These are phyloP conservation scores for Sugiyamaella grinbergsii DNA, from an alignment of 1,139 yeast species.

Conservation along the genomic window DNA sequence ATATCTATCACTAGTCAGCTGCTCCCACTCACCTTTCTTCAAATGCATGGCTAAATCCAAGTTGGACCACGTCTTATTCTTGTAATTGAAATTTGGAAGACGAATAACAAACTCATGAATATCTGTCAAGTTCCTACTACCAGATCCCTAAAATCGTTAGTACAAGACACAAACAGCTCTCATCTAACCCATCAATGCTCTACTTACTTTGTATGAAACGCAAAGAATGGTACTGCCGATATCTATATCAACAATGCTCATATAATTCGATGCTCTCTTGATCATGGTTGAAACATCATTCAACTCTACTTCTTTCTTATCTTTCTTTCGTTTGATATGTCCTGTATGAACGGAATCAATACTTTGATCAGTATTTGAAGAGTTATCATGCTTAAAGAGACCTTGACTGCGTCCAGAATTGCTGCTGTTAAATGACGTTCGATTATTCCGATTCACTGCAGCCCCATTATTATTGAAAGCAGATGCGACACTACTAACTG, in stretches of 20 bases:
- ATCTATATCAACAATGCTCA: slow-evolving; percentile 62
- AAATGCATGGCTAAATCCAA: slow-evolving; percentile 68
- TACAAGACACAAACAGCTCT: not conserved
- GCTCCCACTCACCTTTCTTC: slow-evolving; percentile 46
- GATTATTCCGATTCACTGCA: slow-evolving; percentile 8
- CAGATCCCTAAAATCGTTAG: slow-evolving; percentile 52
- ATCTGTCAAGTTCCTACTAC: slow-evolving; percentile 65
- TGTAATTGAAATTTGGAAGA: slow-evolving; percentile 65
- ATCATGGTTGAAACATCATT: slow-evolving; percentile 61
- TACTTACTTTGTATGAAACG: slow-evolving; percentile 60
- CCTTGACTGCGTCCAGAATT: slow-evolving; percentile 4
- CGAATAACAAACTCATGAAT: slow-evolving; percentile 67
- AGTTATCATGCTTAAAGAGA: slow-evolving; percentile 20
- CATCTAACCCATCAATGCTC: not conserved
- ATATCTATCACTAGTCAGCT: not conserved
- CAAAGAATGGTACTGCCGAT: slow-evolving; percentile 57
- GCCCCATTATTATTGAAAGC: slow-evolving; percentile 5
- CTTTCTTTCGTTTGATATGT: slow-evolving; percentile 15
- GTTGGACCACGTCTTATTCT: slow-evolving; percentile 74
- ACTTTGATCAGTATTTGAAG: slow-evolving; percentile 17
- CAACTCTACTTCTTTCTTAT: slow-evolving; percentile 34
- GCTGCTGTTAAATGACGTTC: slow-evolving; percentile 19
- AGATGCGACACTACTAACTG: slow-evolving; percentile 16
- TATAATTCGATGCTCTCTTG: slow-evolving; percentile 63
- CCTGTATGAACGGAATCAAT: slow-evolving; percentile 10